A percentile compares a stretch with the other conserved stretches of the same genome.
These are phyloP conservation scores for Kingdonia uniflora DNA, from an alignment of 164 flowering plant species.

Conservation along the genomic window DNA sequence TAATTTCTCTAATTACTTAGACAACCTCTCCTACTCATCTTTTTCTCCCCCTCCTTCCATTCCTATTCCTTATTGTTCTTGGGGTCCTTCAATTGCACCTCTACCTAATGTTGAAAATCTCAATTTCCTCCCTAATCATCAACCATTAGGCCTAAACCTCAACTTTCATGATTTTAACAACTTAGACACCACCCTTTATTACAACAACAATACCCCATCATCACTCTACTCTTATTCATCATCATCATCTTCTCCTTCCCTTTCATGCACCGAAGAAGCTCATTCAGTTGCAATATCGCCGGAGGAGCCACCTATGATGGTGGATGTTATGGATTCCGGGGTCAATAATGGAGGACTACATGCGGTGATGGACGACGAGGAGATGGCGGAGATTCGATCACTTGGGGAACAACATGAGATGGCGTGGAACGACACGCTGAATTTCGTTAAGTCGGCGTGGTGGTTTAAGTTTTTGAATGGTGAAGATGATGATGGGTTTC, in stretches of 20 bases:
- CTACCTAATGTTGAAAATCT: constrained; percentile 27
- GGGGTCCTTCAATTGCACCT: constrained; percentile 27
- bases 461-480: constrained; percentile 69
- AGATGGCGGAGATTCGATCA: constrained; percentile 73
- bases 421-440: constrained; percentile 79
- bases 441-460: constrained; percentile 71
- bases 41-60: constrained; percentile 14
- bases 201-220: constrained; percentile 19
- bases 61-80: constrained; percentile 17
- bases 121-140: constrained; percentile 59
- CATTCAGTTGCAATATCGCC: constrained; percentile 11
- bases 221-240: constrained; percentile 33
- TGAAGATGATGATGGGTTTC: constrained; percentile 28
- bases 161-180: constrained; percentile 64
- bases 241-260: constrained; percentile 38
- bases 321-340: constrained; percentile 8
- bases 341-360: constrained; percentile 30
- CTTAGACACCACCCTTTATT: constrained; percentile 31
- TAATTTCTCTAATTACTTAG: constrained; percentile 16
- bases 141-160: constrained; percentile 76
- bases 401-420: constrained; percentile 79
- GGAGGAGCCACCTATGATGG: constrained; percentile 12
- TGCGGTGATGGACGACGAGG: constrained; percentile 58
- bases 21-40: constrained; percentile 20
- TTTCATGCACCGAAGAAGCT: constrained; percentile 19